Evolutionary conservation across 805 yeast species (phyloP).

Genomic region (Metahyphopichia silvanorum): DNA sequence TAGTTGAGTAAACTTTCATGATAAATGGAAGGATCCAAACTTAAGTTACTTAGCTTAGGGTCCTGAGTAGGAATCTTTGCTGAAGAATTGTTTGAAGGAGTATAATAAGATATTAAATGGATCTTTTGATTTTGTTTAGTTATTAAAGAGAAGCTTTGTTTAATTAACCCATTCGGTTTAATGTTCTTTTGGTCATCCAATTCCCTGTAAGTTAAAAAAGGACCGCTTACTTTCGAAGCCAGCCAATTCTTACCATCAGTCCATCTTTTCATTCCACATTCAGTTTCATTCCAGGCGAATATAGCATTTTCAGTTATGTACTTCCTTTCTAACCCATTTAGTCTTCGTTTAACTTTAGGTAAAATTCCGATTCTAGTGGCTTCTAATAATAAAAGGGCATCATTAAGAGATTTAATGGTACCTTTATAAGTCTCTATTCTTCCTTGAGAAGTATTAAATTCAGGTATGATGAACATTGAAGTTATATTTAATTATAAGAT

Average conservation of each 20-base stretch:
- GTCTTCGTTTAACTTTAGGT: conserved; percentile 57
- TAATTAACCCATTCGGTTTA: conserved; percentile 54
- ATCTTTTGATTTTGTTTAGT: conserved; percentile 50
- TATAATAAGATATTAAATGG: conserved; percentile 57
- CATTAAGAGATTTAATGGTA: conserved; percentile 50
- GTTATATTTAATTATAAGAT: no score
- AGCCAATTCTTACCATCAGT: conserved; percentile 76
- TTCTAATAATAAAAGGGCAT: conserved; percentile 63
- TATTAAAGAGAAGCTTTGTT: conserved; percentile 60
- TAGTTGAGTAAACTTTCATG: conserved; percentile 15
- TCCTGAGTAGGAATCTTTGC: conserved; percentile 20
- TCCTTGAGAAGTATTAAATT: conserved; percentile 3
- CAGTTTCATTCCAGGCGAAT: conserved; percentile 70
- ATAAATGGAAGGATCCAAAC: conserved; percentile 16
- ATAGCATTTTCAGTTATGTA: conserved; percentile 57
- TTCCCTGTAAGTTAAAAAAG: conserved; percentile 50
- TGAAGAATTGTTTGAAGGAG: conserved; percentile 3
- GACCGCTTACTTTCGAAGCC: conserved; percentile 55
- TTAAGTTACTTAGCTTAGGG: conserved; percentile 17
- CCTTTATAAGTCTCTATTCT: conserved; percentile 49
- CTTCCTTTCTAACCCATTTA: conserved; percentile 53
- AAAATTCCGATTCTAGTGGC: conserved; percentile 57
- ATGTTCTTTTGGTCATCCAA: conserved; percentile 36
- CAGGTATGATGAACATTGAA: conserved; percentile 6
- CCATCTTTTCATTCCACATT: conserved; percentile 74